phyloP scores from a whole-genome alignment of 192 early-diverging fungal genomes.

The Coemansia sp. region DNA sequence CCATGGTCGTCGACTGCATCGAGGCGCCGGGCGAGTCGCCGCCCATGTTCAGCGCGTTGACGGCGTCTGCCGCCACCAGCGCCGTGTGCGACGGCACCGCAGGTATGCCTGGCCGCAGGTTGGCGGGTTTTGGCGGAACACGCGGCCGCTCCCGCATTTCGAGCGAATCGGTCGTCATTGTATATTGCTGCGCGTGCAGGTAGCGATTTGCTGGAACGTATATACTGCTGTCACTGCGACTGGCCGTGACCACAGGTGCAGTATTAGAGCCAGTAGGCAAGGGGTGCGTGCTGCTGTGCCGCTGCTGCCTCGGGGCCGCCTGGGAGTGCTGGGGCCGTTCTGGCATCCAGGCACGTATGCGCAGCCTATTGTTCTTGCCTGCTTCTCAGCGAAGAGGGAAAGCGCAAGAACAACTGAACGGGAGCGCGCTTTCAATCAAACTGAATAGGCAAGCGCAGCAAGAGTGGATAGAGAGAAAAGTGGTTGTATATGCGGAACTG shows the following conservation, averaged over 20 bases:
- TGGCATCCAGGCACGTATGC: background rate
- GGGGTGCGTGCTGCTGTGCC: slow-evolving; percentile 3
- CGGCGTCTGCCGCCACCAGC: slow-evolving; percentile 22
- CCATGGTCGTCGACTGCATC: slow-evolving; percentile 16
- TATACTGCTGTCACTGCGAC: slow-evolving; percentile 11
- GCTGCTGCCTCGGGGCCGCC: background rate
- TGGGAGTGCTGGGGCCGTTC: background rate
- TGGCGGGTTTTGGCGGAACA: slow-evolving; percentile 47
- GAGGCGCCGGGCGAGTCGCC: slow-evolving; percentile 28
- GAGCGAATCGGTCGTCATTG: slow-evolving; percentile 9
- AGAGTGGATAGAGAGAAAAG: background rate
- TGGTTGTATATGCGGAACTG: background rate
- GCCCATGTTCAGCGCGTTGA: slow-evolving; percentile 17
- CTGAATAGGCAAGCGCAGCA: too few species aligned
- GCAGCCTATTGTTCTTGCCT: background rate
- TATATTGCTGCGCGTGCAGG: background rate
- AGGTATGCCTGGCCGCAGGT: slow-evolving; percentile 25
- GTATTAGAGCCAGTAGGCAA: background rate
- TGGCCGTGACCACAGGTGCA: background rate
- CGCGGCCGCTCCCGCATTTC: slow-evolving; percentile 46
- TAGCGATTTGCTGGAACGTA: background rate
- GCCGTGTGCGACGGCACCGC: slow-evolving; percentile 11
- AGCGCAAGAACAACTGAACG: too few species aligned
- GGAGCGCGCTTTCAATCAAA: too few species aligned
- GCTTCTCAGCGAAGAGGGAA: background rate